phyloP scores from a whole-genome alignment of 768 basidiomycete species.

The Pulveroboletus sp. region DNA sequence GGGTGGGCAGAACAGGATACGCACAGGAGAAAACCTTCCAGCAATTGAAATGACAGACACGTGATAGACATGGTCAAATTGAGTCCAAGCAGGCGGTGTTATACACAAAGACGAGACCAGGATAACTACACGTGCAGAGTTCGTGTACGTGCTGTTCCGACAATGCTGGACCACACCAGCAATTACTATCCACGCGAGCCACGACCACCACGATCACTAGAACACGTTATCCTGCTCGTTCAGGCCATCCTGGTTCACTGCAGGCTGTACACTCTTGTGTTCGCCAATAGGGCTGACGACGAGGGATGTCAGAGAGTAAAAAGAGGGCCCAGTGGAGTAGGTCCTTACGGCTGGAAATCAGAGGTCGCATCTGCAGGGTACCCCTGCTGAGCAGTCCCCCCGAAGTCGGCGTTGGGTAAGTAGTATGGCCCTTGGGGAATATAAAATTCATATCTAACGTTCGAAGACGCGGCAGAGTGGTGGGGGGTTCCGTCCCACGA shows the following conservation, averaged over 20 bases:
- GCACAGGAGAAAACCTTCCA: conserved; percentile 13
- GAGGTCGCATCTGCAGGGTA: conserved; percentile 4
- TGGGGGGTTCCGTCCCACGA: conserved; percentile 7
- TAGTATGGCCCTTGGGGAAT: neutral
- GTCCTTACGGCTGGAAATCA: conserved; percentile 8
- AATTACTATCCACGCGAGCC: neutral
- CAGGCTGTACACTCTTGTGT: conserved; percentile 11
- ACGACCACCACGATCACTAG: conserved; percentile 4
- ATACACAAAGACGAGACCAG: neutral
- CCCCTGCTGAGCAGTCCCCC: neutral
- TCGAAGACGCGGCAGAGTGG: neutral
- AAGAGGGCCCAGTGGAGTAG: neutral
- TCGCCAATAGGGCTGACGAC: conserved; percentile 5
- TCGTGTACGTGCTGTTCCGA: neutral
- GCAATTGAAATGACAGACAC: conserved; percentile 17
- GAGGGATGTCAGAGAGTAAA: conserved; percentile 2
- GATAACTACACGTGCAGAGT: too few species aligned
- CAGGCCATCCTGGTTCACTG: conserved; percentile 1
- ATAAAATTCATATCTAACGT: neutral
- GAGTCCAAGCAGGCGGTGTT: neutral
- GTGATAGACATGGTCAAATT: conserved; percentile 24
- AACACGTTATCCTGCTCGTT: conserved; percentile 11
- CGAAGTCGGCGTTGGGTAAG: neutral
- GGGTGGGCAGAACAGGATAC: conserved; percentile 1
- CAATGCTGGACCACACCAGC: neutral